Percentiles rank a stretch among this genome's conserved stretches.
Conservation (phyloP, 73 alveolate genomes). For the Symbiodinium natans region DNA sequence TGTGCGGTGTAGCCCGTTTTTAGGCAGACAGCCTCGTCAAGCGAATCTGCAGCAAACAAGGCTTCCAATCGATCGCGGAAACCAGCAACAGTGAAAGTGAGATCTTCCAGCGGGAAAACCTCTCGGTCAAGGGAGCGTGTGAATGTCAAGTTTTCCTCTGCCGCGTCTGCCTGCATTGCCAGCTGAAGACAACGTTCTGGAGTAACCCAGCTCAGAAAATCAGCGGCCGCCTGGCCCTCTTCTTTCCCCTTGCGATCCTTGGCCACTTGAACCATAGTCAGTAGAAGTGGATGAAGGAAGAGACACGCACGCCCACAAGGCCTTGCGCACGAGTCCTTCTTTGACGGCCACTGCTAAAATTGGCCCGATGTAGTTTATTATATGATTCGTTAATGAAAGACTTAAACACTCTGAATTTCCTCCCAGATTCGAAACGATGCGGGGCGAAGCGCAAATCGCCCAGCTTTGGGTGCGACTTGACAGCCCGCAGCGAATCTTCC, state of each 20-base stretch:
- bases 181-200: not conserved
- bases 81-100: not conserved
- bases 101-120: not conserved
- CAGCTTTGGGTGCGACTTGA: not conserved
- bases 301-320: not conserved
- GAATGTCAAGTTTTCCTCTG: not conserved
- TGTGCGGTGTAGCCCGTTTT: not conserved
- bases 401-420: too few species aligned
- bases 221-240: not conserved
- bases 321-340: too few species aligned
- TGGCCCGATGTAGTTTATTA: too few species aligned
- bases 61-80: not conserved
- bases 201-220: not conserved
- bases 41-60: not conserved
- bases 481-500: not conserved
- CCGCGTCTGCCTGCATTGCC: conserved; percentile 13
- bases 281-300: not conserved
- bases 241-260: not conserved
- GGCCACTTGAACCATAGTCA: not conserved
- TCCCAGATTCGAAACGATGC: conserved; percentile 16
- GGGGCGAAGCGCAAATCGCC: not conserved
- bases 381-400: too few species aligned
- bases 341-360: too few species aligned
- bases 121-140: not conserved
- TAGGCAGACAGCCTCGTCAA: not conserved